Evolutionary conservation across 768 basidiomycete genomes (phyloP).

Genomic region (Suillus subaureus): DNA sequence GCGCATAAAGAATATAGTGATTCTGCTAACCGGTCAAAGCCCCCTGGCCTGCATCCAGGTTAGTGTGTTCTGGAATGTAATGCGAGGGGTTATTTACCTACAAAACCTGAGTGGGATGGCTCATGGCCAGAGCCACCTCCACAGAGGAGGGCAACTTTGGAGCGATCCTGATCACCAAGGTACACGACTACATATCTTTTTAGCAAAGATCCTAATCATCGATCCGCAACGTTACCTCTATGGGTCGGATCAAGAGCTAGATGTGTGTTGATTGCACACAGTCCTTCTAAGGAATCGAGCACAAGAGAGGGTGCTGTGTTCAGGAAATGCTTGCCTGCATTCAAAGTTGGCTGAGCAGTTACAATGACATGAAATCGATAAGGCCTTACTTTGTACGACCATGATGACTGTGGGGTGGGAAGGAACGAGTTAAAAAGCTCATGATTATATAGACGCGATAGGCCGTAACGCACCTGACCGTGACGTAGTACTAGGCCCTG

Average conservation of each 20-base stretch:
- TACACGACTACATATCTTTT: constrained; percentile 55
- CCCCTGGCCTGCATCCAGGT: constrained; percentile 56
- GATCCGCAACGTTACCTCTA: constrained; percentile 52
- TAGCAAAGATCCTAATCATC: constrained; percentile 9
- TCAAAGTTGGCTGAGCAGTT: neutral
- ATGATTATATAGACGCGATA: neutral
- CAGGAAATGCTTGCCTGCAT: constrained; percentile 70
- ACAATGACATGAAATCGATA: neutral
- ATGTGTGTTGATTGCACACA: constrained; percentile 70
- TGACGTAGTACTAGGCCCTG: too few species aligned
- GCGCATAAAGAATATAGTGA: neutral
- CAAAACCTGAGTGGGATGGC: constrained; percentile 86
- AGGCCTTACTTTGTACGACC: constrained; percentile 20
- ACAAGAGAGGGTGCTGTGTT: constrained; percentile 74
- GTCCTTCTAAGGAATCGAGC: constrained; percentile 74
- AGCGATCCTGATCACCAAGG: constrained; percentile 53
- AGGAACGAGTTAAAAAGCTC: neutral
- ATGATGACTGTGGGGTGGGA: constrained; percentile 10
- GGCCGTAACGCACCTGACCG: neutral
- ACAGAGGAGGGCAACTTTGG: constrained; percentile 76
- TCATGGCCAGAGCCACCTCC: constrained; percentile 92
- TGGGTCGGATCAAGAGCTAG: constrained; percentile 69
- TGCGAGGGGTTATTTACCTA: constrained; percentile 54
- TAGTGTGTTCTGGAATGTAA: neutral
- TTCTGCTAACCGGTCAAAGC: constrained; percentile 64